These are phyloP conservation scores for Tylopilus vinaceipallidus DNA, from an alignment of 768 basidiomycete genomes.

Conservation along the genomic window DNA sequence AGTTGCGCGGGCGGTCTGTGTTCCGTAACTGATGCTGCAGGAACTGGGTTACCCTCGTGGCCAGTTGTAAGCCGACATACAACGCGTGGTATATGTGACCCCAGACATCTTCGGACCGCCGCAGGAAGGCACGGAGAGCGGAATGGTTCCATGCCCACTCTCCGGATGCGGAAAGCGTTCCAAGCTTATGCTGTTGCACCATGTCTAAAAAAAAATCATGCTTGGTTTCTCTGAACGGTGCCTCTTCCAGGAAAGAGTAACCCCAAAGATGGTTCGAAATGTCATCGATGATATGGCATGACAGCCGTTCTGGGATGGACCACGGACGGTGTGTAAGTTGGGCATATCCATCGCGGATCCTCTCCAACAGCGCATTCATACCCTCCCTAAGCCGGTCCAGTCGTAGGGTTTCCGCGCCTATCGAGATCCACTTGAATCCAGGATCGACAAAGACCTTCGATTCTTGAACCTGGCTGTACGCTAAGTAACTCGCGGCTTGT, in stretches of 20 bases:
- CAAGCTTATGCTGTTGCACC: background rate
- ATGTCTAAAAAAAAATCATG: background rate
- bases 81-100: background rate
- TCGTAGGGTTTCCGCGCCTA: background rate
- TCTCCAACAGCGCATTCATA: background rate
- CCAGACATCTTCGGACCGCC: background rate
- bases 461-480: background rate
- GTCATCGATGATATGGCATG: background rate
- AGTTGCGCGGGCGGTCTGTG: background rate
- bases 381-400: background rate
- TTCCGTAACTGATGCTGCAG: constrained; percentile 3
- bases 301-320: too few relatives aligned
- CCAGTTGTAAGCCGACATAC: background rate
- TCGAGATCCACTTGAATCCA: background rate
- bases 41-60: background rate
- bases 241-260: background rate
- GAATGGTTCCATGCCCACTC: background rate
- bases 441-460: background rate
- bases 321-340: background rate
- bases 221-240: background rate
- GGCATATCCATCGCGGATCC: background rate
- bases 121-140: background rate
- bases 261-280: background rate
- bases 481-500: background rate
- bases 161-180: background rate